A percentile compares a stretch with the other conserved stretches of the same genome.
These are phyloP conservation scores for Epichloe uncinata DNA, from an alignment of 2,329 filamentous ascomycete genomes.

Conservation along the genomic window DNA sequence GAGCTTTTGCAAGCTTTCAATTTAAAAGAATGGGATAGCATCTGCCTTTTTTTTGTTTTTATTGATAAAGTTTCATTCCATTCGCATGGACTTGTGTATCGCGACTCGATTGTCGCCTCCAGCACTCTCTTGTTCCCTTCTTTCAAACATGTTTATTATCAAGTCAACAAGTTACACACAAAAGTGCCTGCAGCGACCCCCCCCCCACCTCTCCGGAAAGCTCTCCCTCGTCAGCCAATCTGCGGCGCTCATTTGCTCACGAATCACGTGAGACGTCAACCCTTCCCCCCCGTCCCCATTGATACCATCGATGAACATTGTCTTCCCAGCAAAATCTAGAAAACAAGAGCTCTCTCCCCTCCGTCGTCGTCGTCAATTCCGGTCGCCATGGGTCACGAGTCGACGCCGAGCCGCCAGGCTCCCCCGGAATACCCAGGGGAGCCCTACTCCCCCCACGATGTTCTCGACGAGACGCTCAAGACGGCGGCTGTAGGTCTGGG, in stretches of 20 bases:
- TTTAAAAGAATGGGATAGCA: too few species aligned
- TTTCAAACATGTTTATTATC: background rate
- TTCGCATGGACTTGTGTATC: too few species aligned
- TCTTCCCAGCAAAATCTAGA: too few species aligned
- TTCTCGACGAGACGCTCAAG: constrained; percentile 52
- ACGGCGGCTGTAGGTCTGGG: constrained; percentile 51
- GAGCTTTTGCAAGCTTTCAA: too few species aligned
- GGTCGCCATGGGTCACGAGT: constrained; percentile 21
- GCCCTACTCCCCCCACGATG: constrained; percentile 62
- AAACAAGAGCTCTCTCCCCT: background rate
- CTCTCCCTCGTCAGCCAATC: constrained; percentile 20
- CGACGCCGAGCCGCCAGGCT: constrained; percentile 15
- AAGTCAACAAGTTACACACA: too few species aligned
- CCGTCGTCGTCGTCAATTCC: constrained; percentile 6
- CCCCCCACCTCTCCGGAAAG: too few species aligned
- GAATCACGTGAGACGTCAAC: constrained; percentile 20
- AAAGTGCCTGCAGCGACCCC: too few species aligned
- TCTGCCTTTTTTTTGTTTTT: too few species aligned
- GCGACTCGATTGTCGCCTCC: background rate
- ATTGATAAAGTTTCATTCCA: too few species aligned
- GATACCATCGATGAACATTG: too few species aligned
- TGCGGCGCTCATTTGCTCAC: constrained; percentile 20
- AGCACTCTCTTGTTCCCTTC: background rate
- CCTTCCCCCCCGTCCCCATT: too few species aligned
- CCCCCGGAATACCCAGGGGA: constrained; percentile 10